A percentile compares a stretch with the other conserved stretches of the same genome.
Evolutionary conservation across 2,329 filamentous ascomycete genomes (phyloP).

Genomic region (Penicillium sp.): DNA sequence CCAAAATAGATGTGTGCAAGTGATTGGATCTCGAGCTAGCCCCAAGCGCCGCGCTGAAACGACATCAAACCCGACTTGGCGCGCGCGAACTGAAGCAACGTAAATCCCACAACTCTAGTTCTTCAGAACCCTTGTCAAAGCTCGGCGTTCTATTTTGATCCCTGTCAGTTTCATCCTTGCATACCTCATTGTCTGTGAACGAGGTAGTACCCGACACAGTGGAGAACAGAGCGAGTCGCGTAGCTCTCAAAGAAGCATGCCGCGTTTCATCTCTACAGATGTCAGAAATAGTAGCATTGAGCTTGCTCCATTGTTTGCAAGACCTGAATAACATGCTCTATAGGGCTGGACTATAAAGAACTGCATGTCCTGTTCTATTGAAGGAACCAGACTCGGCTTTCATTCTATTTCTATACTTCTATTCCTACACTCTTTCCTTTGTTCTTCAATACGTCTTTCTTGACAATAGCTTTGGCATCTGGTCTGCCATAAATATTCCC

Average conservation of each 20-base stretch:
- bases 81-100: slow-evolving; percentile 26
- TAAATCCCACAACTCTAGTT: neutral
- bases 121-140: neutral
- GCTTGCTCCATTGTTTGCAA: slow-evolving; percentile 4
- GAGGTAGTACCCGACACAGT: slow-evolving; percentile 4
- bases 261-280: slow-evolving; percentile 17
- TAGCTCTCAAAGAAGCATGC: slow-evolving; percentile 10
- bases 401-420: slow-evolving; percentile 9
- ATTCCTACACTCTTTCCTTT: slow-evolving; percentile 6
- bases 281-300: slow-evolving; percentile 15
- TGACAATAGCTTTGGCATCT: slow-evolving; percentile 14
- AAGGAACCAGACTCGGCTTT: slow-evolving; percentile 8
- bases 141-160: slow-evolving; percentile 11
- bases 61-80: slow-evolving; percentile 12
- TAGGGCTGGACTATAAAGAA: slow-evolving; percentile 17
- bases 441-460: slow-evolving; percentile 15
- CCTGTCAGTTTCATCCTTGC: slow-evolving; percentile 19
- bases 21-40: slow-evolving; percentile 18
- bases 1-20: neutral
- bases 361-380: neutral
- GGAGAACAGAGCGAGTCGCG: slow-evolving; percentile 13
- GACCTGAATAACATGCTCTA: neutral
- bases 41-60: slow-evolving; percentile 14
- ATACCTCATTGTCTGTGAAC: slow-evolving; percentile 9
- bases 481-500: slow-evolving; percentile 13